A percentile compares a stretch with the other conserved stretches of the same genome.
phyloP scores from a whole-genome alignment of 176 grass and related monocot genomes.

The Pharus latifolius region DNA sequence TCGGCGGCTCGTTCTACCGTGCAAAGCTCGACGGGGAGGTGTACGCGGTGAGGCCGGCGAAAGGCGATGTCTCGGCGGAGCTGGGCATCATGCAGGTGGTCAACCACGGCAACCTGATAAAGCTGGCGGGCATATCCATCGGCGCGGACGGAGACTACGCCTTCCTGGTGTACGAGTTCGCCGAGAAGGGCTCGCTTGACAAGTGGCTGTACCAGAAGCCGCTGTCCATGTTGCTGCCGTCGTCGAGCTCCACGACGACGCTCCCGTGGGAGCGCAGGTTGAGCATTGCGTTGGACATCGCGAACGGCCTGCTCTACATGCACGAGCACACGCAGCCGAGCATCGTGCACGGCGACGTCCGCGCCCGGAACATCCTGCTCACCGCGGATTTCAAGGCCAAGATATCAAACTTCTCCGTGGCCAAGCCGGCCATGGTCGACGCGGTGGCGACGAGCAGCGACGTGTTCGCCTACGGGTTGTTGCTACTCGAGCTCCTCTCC shows the following conservation, averaged over 20 bases:
- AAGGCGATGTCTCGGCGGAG: constrained; percentile 43
- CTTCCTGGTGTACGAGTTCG: constrained; percentile 55
- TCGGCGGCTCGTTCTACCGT: constrained; percentile 36
- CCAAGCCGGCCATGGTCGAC: constrained; percentile 14
- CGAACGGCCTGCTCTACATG: constrained; percentile 59
- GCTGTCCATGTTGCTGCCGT: constrained; percentile 13
- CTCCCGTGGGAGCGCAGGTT: constrained; percentile 48
- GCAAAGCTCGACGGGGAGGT: constrained; percentile 38
- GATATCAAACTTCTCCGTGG: constrained; percentile 44
- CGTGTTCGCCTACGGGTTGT: constrained; percentile 45
- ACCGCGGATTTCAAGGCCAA: constrained; percentile 47
- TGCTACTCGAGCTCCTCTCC: constrained; percentile 44
- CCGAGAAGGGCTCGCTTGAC: constrained; percentile 62
- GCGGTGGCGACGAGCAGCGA: constrained; percentile 23
- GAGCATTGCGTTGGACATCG: constrained; percentile 50
- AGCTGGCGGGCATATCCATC: constrained; percentile 38
- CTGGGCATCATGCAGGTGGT: constrained; percentile 48
- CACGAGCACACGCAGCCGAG: constrained; percentile 79
- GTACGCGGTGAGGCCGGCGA: constrained; percentile 47
- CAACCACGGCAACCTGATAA: constrained; percentile 58
- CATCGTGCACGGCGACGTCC: constrained; percentile 59
- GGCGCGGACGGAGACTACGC: constrained; percentile 27
- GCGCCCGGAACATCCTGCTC: constrained; percentile 46
- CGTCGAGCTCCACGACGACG: not conserved
- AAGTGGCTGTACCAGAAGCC: constrained; percentile 41